Evolutionary conservation across 768 basidiomycete genomes (phyloP).

Genomic region (Boletus bicolor): DNA sequence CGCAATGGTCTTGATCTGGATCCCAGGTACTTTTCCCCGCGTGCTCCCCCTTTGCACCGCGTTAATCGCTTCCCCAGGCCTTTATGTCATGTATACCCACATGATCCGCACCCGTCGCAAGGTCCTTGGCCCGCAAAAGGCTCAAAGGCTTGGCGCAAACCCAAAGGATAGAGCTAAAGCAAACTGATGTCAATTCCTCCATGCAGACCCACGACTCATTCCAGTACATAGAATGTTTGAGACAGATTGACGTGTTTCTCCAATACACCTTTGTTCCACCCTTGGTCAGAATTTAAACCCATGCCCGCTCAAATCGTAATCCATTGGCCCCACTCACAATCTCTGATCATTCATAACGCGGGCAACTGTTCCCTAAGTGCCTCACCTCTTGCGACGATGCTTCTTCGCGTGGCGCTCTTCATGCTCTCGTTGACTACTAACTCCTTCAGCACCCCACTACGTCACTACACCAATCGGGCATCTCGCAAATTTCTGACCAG

Average conservation of each 20-base stretch:
- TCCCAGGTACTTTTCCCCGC: constrained; percentile 62
- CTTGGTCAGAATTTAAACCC: constrained; percentile 6
- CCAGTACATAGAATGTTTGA: background rate
- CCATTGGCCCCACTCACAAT: constrained; percentile 9
- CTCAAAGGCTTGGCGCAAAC: constrained; percentile 34
- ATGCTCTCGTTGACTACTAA: constrained; percentile 2
- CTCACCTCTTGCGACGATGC: constrained; percentile 10
- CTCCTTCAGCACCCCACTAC: constrained; percentile 14
- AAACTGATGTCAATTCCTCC: constrained; percentile 4
- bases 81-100: constrained; percentile 56
- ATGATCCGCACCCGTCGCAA: constrained; percentile 58
- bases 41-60: background rate
- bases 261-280: constrained; percentile 21
- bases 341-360: constrained; percentile 1
- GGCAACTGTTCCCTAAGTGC: background rate
- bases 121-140: constrained; percentile 41
- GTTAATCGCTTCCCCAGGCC: constrained; percentile 27
- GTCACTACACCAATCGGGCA: background rate
- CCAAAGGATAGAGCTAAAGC: constrained; percentile 31
- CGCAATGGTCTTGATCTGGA: constrained; percentile 75
- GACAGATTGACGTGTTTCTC: background rate
- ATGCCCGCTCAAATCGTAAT: constrained; percentile 6
- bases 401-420: background rate
- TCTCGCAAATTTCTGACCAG: background rate
- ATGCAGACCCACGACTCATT: background rate